Percentiles rank a stretch among this genome's conserved stretches.
phyloP scores from a whole-genome alignment of 2,329 filamentous ascomycete genomes.

The Epichloe coenophiala region DNA sequence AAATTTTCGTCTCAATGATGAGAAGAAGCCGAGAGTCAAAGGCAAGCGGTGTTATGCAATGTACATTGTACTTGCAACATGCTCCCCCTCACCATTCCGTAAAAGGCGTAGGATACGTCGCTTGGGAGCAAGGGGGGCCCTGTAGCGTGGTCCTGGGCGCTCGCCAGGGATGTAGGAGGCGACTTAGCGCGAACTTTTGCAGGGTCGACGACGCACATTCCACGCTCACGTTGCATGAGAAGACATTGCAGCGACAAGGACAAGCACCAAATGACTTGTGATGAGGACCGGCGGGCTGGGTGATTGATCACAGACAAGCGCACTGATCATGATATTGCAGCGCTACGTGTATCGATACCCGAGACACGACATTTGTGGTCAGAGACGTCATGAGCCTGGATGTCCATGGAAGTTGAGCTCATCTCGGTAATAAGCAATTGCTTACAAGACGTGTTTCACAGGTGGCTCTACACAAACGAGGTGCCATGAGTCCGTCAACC shows the following conservation, averaged over 20 bases:
- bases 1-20: not conserved
- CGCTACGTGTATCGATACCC: not conserved
- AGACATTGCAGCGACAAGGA: not conserved
- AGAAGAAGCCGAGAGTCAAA: not conserved
- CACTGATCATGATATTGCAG: not conserved
- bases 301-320: too few species aligned
- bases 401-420: too few species aligned
- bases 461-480: too few species aligned
- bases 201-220: constrained; percentile 2
- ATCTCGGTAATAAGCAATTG: not conserved
- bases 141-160: constrained; percentile 2
- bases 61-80: not conserved
- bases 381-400: not conserved
- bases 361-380: not conserved
- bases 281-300: not conserved
- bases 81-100: not conserved
- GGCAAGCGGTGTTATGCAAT: too few species aligned
- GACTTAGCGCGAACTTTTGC: constrained; percentile 8
- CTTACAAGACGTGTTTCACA: not conserved
- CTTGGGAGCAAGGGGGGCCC: not conserved
- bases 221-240: constrained; percentile 1
- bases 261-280: not conserved
- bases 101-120: constrained; percentile 3
- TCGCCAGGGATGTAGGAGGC: constrained; percentile 1
- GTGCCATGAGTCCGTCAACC: too few species aligned